Evolutionary conservation across 2,329 filamentous ascomycete species (phyloP), one percentile per base, ranked within the genome.

Genomic region (Pseudogymnoascus sp.): DNA sequence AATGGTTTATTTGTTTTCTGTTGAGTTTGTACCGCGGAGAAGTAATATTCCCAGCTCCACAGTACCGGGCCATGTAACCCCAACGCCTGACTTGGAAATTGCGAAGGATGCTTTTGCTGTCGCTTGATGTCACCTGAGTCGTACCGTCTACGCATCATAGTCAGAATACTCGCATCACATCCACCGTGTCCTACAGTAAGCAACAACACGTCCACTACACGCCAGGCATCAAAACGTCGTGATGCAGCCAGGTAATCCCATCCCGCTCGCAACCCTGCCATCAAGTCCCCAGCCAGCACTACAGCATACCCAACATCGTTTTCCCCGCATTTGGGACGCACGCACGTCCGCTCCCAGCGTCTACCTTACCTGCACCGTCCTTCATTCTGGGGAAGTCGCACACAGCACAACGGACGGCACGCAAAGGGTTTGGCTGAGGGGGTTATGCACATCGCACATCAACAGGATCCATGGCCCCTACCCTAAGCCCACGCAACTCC

Each of bases 381-480:
- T 54, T 54, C 45, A 54, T 54, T 54, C 45, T 54, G 45, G 45
- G 45, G 45, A 54, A 54, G 45, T 54, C 45, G 14, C 25, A 28
- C 45, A 16, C 16, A 25, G 14, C 14, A 16, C 45, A 28, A 23
- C 14, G 14, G 14, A 31, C 14, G n/a, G 14, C 45, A 51, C 13
- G 23, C 1, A 54, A 54, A 54, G 23, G 45, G 45, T 10, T 11
- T 34, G 8, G 23, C 45, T 54, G 45, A 54, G 45, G 45, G 41
- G 45, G 10, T 54, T 16, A 54, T 54, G 45, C 45, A 54, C 45
- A 54, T 28, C 45, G 45, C 45, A 28, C 45, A 54, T 54, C 45
- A 4, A 14, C 43, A n/a, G 45, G 45, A 54, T 54, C 45, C 45
- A 25, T 28, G 8, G 23, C 23, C 45, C 45, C 45, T 31, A 34